Evolutionary conservation across 768 basidiomycete species (phyloP).

Genomic region (Roridomyces roridus): DNA sequence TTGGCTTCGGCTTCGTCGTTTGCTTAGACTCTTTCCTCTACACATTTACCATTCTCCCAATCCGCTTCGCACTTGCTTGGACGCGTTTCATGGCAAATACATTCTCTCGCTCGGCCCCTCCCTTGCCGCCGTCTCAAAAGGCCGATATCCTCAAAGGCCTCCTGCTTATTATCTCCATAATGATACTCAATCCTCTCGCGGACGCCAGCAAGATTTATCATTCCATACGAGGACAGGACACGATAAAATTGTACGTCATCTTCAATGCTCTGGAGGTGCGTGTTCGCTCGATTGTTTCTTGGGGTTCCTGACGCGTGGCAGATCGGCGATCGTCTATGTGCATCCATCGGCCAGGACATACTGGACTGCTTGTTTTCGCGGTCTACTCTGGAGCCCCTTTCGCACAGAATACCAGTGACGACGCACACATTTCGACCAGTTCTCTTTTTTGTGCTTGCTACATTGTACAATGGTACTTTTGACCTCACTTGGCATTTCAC

Average conservation of each 20-base stretch:
- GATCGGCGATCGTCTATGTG: constrained; percentile 95
- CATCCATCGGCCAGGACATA: constrained; percentile 97
- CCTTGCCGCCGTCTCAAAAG: constrained; percentile 87
- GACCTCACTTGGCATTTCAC: background rate
- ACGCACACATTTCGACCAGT: constrained; percentile 78
- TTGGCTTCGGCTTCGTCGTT: constrained; percentile 89
- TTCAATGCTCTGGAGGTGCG: constrained; percentile 97
- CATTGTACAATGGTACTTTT: constrained; percentile 78
- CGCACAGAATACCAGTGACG: constrained; percentile 64
- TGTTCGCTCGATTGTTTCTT: constrained; percentile 4
- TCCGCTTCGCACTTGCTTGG: constrained; percentile 76
- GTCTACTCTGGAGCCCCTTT: constrained; percentile 81
- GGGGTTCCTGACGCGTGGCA: constrained; percentile 35
- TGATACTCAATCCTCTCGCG: constrained; percentile 80
- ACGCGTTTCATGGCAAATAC: constrained; percentile 59
- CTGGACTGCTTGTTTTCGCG: constrained; percentile 95
- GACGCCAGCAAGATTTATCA: constrained; percentile 99
- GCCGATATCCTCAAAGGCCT: constrained; percentile 88
- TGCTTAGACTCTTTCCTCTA: constrained; percentile 98
- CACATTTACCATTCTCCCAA: constrained; percentile 96
- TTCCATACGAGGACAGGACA: constrained; percentile 96
- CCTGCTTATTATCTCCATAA: constrained; percentile 74
- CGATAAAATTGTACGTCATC: constrained; percentile 98
- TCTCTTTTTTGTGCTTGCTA: constrained; percentile 82
- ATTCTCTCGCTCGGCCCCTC: constrained; percentile 54